phyloP scores from a whole-genome alignment of 345 rosid species.

The Eutrema heterophyllum region DNA sequence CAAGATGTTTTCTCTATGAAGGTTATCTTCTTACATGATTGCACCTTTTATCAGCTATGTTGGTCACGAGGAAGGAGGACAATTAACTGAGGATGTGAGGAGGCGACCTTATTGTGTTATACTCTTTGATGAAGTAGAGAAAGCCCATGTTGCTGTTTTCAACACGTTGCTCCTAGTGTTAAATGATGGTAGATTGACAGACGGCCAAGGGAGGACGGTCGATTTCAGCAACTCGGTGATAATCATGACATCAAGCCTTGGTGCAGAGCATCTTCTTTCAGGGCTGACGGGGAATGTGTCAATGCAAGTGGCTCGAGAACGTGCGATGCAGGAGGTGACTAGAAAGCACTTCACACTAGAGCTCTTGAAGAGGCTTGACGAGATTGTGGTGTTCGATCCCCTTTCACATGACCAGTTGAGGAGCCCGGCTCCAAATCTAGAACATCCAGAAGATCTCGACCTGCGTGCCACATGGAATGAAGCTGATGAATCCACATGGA shows the following conservation, averaged over 20 bases:
- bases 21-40: not conserved
- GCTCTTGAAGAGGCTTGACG: slow-evolving; percentile 79
- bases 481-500: too few relatives aligned
- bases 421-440: slow-evolving; percentile 71
- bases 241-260: slow-evolving; percentile 93
- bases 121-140: slow-evolving; percentile 90
- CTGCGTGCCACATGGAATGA: too few relatives aligned
- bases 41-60: slow-evolving; percentile 48
- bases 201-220: slow-evolving; percentile 90
- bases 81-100: slow-evolving; percentile 86
- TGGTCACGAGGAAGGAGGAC: slow-evolving; percentile 97
- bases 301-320: slow-evolving; percentile 76
- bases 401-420: slow-evolving; percentile 84
- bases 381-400: slow-evolving; percentile 83
- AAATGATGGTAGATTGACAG: slow-evolving; percentile 85
- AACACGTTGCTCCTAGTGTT: slow-evolving; percentile 87
- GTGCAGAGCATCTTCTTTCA: slow-evolving; percentile 76
- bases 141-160: slow-evolving; percentile 83
- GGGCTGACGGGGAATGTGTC: slow-evolving; percentile 67
- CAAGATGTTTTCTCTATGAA: not conserved
- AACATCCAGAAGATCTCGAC: too few relatives aligned
- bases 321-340: slow-evolving; percentile 87
- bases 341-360: slow-evolving; percentile 83
- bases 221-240: slow-evolving; percentile 79
- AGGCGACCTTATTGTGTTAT: slow-evolving; percentile 81